Evolutionary conservation across 2,329 filamentous ascomycete species (phyloP).

Genomic region (Aspergillus tamarii): DNA sequence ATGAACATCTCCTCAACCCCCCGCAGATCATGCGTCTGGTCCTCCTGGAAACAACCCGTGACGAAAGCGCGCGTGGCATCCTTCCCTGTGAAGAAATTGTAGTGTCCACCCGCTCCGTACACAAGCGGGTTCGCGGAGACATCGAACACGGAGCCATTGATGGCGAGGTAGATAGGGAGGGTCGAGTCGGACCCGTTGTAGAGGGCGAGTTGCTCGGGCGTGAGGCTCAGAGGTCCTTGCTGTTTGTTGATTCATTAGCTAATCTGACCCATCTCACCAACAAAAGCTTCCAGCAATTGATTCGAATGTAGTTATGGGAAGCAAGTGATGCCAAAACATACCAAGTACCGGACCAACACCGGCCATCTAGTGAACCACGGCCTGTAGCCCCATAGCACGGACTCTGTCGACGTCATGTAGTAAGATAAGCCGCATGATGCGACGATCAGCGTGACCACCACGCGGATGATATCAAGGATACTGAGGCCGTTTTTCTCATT

Average conservation of each 20-base stretch:
- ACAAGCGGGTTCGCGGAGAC: slow-evolving; percentile 58
- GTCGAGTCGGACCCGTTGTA: slow-evolving; percentile 77
- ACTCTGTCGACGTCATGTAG: slow-evolving; percentile 72
- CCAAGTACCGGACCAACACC: slow-evolving; percentile 64
- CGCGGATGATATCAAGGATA: slow-evolving; percentile 67
- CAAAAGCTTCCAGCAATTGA: no score
- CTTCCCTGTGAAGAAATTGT: slow-evolving; percentile 81
- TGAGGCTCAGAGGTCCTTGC: slow-evolving; percentile 68
- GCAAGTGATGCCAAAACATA: slow-evolving; percentile 43
- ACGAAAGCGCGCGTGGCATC: slow-evolving; percentile 89
- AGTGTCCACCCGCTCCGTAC: slow-evolving; percentile 83
- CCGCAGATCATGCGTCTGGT: slow-evolving; percentile 79
- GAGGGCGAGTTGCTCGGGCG: slow-evolving; percentile 69
- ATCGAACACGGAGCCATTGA: slow-evolving; percentile 71
- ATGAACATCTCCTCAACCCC: slow-evolving; percentile 86
- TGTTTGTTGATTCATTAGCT: slow-evolving; percentile 24
- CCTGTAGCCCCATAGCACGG: slow-evolving; percentile 69
- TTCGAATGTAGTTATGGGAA: background rate
- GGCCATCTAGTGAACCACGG: slow-evolving; percentile 63
- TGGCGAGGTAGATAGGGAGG: slow-evolving; percentile 84
- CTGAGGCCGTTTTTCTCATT: slow-evolving; percentile 38
- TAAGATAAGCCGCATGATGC: slow-evolving; percentile 74
- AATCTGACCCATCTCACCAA: no score
- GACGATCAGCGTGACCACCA: slow-evolving; percentile 68
- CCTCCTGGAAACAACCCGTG: slow-evolving; percentile 87